phyloP scores from a whole-genome alignment of 306 rosid genomes.

The Begonia peltatifolia region DNA sequence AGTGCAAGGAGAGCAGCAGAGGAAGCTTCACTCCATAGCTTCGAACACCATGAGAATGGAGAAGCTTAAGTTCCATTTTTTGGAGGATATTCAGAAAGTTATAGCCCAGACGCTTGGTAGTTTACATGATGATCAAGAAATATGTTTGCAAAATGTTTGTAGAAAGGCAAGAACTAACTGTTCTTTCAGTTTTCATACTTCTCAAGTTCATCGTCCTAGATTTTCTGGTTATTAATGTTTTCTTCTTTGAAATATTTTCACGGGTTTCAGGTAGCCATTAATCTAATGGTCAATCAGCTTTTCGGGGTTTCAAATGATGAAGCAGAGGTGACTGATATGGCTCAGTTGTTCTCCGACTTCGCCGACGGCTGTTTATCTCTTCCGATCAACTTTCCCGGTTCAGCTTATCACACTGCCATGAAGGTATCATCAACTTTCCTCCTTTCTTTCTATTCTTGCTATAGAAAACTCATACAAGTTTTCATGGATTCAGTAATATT shows the following conservation, averaged over 20 bases:
- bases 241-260: no score
- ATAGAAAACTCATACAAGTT: no score
- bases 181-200: not conserved
- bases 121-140: conserved; percentile 39
- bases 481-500: no score
- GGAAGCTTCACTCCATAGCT: conserved; percentile 76
- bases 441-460: no score
- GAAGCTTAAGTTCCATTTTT: conserved; percentile 50
- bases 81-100: conserved; percentile 61
- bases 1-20: conserved; percentile 81
- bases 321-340: conserved; percentile 61
- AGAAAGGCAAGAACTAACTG: conserved; percentile 41
- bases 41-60: conserved; percentile 73
- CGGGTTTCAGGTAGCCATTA: conserved; percentile 51
- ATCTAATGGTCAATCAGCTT: conserved; percentile 80
- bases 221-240: not conserved
- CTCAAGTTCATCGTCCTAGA: conserved; percentile 2
- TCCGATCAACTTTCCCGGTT: conserved; percentile 56
- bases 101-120: conserved; percentile 45
- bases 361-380: conserved; percentile 85
- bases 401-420: conserved; percentile 71
- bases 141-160: conserved; percentile 74
- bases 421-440: conserved; percentile 31
- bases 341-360: conserved; percentile 67
- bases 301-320: conserved; percentile 65